Percentiles rank a stretch among this genome's conserved stretches.
These are phyloP conservation scores for Eucalyptus melliodora DNA, from an alignment of 345 rosid genomes.

Conservation along the genomic window DNA sequence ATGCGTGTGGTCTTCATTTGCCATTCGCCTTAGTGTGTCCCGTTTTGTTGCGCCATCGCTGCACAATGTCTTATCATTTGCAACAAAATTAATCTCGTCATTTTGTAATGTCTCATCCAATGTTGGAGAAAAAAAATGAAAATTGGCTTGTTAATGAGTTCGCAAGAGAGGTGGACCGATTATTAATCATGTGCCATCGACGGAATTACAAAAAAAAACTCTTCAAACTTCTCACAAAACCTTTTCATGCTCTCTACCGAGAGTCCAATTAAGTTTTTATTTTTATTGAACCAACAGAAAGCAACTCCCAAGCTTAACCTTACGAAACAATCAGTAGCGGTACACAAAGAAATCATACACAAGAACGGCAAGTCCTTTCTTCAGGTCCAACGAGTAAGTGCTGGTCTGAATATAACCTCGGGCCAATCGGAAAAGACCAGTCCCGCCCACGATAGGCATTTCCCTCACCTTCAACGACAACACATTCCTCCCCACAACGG, in stretches of 20 bases:
- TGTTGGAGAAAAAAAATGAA: background rate
- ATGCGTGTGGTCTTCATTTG: background rate
- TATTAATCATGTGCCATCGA: background rate
- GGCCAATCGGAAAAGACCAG: constrained; percentile 7
- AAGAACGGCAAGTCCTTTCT: background rate
- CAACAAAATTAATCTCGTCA: background rate
- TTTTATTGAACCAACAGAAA: background rate
- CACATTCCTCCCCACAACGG: background rate
- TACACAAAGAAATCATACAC: constrained; percentile 3
- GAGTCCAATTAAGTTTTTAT: background rate
- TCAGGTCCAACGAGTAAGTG: background rate
- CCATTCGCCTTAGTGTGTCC: background rate
- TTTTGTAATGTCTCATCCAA: background rate
- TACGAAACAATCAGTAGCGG: background rate
- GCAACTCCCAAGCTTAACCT: background rate
- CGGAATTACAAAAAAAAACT: background rate
- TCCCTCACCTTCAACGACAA: background rate
- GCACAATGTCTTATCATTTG: background rate
- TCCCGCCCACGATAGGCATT: background rate
- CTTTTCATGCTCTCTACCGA: background rate
- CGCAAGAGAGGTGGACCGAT: background rate
- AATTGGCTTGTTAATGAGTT: background rate
- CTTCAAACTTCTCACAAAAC: background rate
- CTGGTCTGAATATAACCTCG: constrained; percentile 5
- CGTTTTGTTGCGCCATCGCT: background rate